phyloP scores from a whole-genome alignment of 441 rosid species.

The Metrosideros polymorpha region DNA sequence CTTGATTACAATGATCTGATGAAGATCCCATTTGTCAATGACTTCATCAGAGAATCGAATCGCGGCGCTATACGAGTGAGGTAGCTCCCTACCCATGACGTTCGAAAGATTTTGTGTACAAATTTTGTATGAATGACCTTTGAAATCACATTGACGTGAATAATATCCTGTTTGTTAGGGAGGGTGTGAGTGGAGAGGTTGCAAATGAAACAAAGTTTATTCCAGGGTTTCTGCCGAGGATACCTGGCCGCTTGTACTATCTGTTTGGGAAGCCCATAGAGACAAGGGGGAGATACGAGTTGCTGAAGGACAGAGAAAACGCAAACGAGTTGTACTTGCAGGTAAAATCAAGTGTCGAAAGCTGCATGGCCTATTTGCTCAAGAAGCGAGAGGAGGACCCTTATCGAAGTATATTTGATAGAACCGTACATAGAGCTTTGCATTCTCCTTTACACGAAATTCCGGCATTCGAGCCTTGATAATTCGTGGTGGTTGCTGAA shows the following conservation, averaged over 20 bases:
- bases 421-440: not conserved
- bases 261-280: not conserved
- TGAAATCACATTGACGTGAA: not conserved
- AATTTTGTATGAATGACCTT: not conserved
- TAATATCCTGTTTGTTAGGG: not conserved
- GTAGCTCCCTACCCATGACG: conserved; percentile 8
- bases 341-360: not conserved
- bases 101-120: not conserved
- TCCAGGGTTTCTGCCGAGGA: not conserved
- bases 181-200: not conserved
- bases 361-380: not conserved
- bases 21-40: conserved; percentile 60
- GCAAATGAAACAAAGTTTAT: not conserved
- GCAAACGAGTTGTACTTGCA: not conserved
- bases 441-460: not conserved
- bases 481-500: not conserved
- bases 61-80: conserved; percentile 24
- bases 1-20: conserved; percentile 64
- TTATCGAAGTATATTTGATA: not conserved
- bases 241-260: not conserved
- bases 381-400: not conserved
- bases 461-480: not conserved
- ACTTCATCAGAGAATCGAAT: conserved; percentile 16
- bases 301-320: not conserved
- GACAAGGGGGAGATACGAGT: not conserved